Evolutionary conservation across 2,329 filamentous ascomycete species (phyloP).

Genomic region (Talaromyces sp.): DNA sequence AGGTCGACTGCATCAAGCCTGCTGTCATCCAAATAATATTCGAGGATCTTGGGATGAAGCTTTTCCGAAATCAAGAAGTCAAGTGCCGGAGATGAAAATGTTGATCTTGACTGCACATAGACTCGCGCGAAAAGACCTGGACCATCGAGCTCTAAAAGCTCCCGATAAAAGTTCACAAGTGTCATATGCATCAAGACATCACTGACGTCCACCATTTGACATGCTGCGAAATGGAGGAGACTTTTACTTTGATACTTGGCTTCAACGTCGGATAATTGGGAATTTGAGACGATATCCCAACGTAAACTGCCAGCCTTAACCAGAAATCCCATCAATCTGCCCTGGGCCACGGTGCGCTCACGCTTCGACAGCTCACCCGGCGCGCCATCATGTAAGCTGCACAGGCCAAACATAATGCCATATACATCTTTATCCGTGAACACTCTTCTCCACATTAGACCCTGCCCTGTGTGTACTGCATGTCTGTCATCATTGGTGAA

Average conservation of each 20-base stretch:
- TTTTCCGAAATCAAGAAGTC: slow-evolving; percentile 57
- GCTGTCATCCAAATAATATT: slow-evolving; percentile 56
- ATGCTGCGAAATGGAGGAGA: slow-evolving; percentile 58
- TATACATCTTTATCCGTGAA: slow-evolving; percentile 65
- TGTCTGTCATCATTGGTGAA: slow-evolving; percentile 15
- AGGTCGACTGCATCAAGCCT: slow-evolving; percentile 55
- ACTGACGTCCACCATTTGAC: slow-evolving; percentile 59
- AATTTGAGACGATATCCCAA: slow-evolving; percentile 56
- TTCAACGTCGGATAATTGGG: slow-evolving; percentile 58
- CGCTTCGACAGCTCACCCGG: slow-evolving; percentile 49
- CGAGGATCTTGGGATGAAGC: slow-evolving; percentile 54
- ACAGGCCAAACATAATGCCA: slow-evolving; percentile 58
- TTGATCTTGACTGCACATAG: slow-evolving; percentile 36
- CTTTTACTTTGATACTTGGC: slow-evolving; percentile 41
- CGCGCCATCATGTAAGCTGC: slow-evolving; percentile 47
- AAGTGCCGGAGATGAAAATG: slow-evolving; percentile 47
- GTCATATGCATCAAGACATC: slow-evolving; percentile 65
- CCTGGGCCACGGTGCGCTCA: slow-evolving; percentile 62
- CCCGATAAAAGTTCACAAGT: slow-evolving; percentile 59
- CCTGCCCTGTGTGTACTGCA: slow-evolving; percentile 45
- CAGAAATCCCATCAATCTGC: slow-evolving; percentile 61
- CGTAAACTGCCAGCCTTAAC: slow-evolving; percentile 56
- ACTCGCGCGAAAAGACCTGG: slow-evolving; percentile 37
- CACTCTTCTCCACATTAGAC: slow-evolving; percentile 63
- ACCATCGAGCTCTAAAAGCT: slow-evolving; percentile 52